Conservation (phyloP, 2,329 filamentous ascomycete genomes). For the Amylocarpus encephaloides region DNA sequence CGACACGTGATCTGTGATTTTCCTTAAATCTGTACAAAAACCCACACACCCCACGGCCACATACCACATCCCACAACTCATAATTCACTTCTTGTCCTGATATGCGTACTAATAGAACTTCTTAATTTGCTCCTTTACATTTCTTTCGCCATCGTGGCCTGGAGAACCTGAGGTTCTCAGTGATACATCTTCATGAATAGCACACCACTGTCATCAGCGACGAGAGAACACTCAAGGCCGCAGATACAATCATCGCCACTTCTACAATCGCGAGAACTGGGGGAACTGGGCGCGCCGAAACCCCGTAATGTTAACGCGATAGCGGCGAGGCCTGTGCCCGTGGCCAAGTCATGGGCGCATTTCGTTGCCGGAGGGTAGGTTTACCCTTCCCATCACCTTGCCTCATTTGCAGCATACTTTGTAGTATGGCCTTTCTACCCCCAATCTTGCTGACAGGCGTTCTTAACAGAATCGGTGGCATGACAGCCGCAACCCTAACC, state of each 20-base stretch:
- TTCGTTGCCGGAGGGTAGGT: conserved; percentile 83
- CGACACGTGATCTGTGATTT: too few species aligned
- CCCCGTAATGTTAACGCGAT: conserved; percentile 34
- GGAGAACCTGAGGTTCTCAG: background rate
- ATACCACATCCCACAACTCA: too few species aligned
- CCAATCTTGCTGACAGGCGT: conserved; percentile 11
- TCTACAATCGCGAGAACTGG: conserved; percentile 56
- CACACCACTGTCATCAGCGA: conserved; percentile 16
- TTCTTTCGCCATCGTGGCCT: background rate
- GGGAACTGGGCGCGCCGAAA: conserved; percentile 45
- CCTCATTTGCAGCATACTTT: background rate
- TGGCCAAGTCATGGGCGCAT: conserved; percentile 82
- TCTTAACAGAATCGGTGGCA: conserved; percentile 65
- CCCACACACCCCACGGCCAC: background rate
- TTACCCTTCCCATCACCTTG: conserved; percentile 1
- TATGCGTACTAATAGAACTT: background rate
- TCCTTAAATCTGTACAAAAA: background rate
- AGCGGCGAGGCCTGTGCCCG: conserved; percentile 37
- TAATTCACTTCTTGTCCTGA: background rate
- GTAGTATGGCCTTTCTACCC: background rate
- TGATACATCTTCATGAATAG: conserved; percentile 27
- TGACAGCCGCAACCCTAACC: conserved; percentile 88
- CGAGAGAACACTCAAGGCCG: conserved; percentile 10
- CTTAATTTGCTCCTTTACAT: background rate
- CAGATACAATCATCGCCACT: conserved; percentile 30